Percentiles rank a stretch among this genome's conserved stretches.
Evolutionary conservation across 768 basidiomycete species (phyloP).

Genomic region (Ramaria sp.): DNA sequence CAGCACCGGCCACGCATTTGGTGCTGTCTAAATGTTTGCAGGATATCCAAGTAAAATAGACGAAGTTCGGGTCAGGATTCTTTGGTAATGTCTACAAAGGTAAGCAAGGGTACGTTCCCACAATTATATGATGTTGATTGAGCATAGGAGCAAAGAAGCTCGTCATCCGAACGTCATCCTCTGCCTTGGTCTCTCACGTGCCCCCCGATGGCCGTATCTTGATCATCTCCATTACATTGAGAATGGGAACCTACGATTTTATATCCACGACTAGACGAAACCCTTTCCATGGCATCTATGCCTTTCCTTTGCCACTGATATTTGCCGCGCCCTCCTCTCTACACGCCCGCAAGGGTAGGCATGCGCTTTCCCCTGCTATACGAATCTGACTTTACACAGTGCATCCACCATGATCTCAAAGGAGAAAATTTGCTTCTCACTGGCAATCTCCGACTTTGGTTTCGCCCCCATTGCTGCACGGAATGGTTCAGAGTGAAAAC

Average conservation of each 20-base stretch:
- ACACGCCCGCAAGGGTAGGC: constrained; percentile 67
- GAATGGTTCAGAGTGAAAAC: constrained; percentile 80
- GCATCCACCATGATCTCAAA: constrained; percentile 69
- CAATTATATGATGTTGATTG: background rate
- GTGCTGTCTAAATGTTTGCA: constrained; percentile 23
- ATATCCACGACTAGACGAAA: constrained; percentile 75
- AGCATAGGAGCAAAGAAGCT: constrained; percentile 68
- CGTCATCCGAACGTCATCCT: constrained; percentile 89
- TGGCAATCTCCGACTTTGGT: constrained; percentile 86
- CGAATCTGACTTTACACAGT: constrained; percentile 15
- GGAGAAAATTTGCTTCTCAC: constrained; percentile 97
- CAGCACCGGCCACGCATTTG: too few species aligned
- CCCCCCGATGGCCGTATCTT: constrained; percentile 82
- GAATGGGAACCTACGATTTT: constrained; percentile 81
- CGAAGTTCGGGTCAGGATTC: constrained; percentile 83
- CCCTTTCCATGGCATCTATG: constrained; percentile 91
- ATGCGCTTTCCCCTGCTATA: background rate
- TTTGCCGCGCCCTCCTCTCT: constrained; percentile 90
- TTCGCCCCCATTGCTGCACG: constrained; percentile 91
- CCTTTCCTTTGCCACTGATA: constrained; percentile 90
- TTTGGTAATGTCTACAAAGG: constrained; percentile 92
- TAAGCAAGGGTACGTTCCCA: constrained; percentile 15
- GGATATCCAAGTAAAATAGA: constrained; percentile 86
- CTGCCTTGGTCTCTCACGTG: constrained; percentile 81
- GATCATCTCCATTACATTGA: constrained; percentile 92